Percentiles rank a stretch among this genome's conserved stretches.
Conservation (phyloP, 176 grass and related monocot genomes). For the Carex scoparia region DNA sequence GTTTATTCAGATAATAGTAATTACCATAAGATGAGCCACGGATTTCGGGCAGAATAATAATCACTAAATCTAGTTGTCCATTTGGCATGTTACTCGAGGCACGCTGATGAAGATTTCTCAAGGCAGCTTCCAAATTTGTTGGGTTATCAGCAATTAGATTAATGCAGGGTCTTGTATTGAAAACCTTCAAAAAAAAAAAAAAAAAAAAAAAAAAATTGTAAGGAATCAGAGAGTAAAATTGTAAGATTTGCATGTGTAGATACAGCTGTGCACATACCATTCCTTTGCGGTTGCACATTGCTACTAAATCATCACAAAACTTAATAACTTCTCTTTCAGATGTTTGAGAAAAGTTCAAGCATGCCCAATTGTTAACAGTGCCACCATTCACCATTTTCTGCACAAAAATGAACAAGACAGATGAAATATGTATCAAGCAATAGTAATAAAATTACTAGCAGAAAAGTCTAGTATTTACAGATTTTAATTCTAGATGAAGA, state of each 20-base stretch:
- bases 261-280: constrained; percentile 37
- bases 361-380: constrained; percentile 54
- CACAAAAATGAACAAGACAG: background rate
- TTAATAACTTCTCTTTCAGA: constrained; percentile 32
- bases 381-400: constrained; percentile 84
- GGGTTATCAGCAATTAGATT: constrained; percentile 18
- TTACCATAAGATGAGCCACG: constrained; percentile 54
- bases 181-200: constrained; percentile 21
- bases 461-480: background rate
- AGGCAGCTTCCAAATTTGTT: constrained; percentile 34
- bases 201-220: background rate
- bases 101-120: constrained; percentile 43
- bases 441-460: background rate
- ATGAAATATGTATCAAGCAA: background rate
- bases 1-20: background rate
- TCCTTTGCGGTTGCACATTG: constrained; percentile 61
- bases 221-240: background rate
- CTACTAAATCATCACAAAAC: constrained; percentile 51
- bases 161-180: constrained; percentile 42
- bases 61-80: constrained; percentile 43
- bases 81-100: background rate
- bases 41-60: constrained; percentile 59
- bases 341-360: constrained; percentile 52
- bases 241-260: background rate
- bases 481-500: too few relatives aligned